Evolutionary conservation across 1,139 yeast species (phyloP).

Genomic region (Nakaseomyces glabratus): DNA sequence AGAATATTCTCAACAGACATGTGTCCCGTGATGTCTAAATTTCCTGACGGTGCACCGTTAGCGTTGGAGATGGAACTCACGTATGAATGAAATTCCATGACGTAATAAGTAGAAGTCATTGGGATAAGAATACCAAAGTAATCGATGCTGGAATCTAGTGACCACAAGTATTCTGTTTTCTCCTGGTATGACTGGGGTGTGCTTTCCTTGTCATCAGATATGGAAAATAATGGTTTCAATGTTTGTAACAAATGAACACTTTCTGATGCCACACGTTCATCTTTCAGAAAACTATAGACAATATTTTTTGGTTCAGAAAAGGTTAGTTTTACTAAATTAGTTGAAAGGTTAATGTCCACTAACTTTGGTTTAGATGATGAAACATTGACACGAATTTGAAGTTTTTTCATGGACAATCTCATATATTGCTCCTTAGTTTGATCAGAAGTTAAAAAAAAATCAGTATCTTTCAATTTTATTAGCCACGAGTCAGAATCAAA

Average conservation of each 20-base stretch:
- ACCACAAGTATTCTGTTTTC: slow-evolving; percentile 11
- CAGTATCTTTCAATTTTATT: slow-evolving; percentile 20
- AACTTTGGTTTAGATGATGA: slow-evolving; percentile 8
- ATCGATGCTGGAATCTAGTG: slow-evolving; percentile 16
- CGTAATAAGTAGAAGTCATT: slow-evolving; percentile 23
- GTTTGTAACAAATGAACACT: slow-evolving; percentile 16
- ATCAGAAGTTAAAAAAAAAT: slow-evolving; percentile 21
- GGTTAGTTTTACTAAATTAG: slow-evolving; percentile 23
- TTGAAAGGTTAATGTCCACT: slow-evolving; percentile 16
- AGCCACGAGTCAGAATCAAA: slow-evolving; percentile 14
- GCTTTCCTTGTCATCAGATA: not conserved
- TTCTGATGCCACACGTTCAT: slow-evolving; percentile 20
- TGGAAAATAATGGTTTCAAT: slow-evolving; percentile 10
- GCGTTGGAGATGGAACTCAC: slow-evolving; percentile 17
- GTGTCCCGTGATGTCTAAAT: slow-evolving; percentile 18
- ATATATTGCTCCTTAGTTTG: slow-evolving; percentile 24
- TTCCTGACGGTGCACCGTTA: slow-evolving; percentile 6
- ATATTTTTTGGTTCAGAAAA: slow-evolving; percentile 25
- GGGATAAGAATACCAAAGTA: slow-evolving; percentile 28
- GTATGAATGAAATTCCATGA: slow-evolving; percentile 24
- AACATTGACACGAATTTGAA: slow-evolving; percentile 14
- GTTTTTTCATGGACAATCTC: slow-evolving; percentile 21
- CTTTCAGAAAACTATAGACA: slow-evolving; percentile 21
- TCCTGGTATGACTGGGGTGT: not conserved
- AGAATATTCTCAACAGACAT: slow-evolving; percentile 21